A percentile compares a stretch with the other conserved stretches of the same genome.
phyloP scores from a whole-genome alignment of 768 basidiomycete species.

The Boletus vermiculosoides region DNA sequence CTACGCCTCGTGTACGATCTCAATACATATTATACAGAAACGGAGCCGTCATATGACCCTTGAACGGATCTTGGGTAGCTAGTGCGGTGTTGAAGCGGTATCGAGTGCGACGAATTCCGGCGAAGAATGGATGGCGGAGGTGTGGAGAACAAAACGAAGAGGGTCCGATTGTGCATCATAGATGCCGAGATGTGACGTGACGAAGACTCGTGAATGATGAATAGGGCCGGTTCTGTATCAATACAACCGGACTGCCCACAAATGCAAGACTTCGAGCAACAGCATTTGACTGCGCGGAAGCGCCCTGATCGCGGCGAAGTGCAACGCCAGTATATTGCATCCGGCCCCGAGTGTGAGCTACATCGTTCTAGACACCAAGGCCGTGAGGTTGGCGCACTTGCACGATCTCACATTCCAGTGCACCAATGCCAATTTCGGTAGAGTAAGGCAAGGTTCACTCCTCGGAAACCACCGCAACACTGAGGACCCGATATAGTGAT shows the following conservation, averaged over 20 bases:
- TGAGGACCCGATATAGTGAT: slow-evolving; percentile 50
- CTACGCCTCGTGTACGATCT: slow-evolving; percentile 21
- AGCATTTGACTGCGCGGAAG: slow-evolving; percentile 9
- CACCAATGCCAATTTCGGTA: slow-evolving; percentile 34
- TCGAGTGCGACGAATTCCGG: slow-evolving; percentile 15
- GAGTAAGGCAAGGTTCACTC: slow-evolving; percentile 37
- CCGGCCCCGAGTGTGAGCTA: slow-evolving; percentile 31
- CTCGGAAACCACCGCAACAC: slow-evolving; percentile 15
- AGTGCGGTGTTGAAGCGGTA: slow-evolving; percentile 21
- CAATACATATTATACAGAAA: slow-evolving; percentile 10
- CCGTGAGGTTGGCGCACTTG: slow-evolving; percentile 36
- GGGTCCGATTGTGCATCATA: slow-evolving; percentile 13
- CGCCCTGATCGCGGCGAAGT: slow-evolving; percentile 12
- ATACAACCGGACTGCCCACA: slow-evolving; percentile 14
- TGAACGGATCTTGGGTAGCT: slow-evolving; percentile 7
- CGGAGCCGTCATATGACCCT: slow-evolving; percentile 12
- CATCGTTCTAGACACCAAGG: slow-evolving; percentile 47
- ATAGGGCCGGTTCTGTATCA: slow-evolving; percentile 29
- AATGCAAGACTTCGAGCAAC: slow-evolving; percentile 3
- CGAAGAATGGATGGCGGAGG: slow-evolving; percentile 22
- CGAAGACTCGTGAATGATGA: slow-evolving; percentile 33
- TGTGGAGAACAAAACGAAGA: slow-evolving; percentile 18
- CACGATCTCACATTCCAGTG: slow-evolving; percentile 45
- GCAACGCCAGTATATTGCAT: slow-evolving; percentile 31
- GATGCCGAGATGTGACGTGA: slow-evolving; percentile 38